Conservation (phyloP, 306 rosid species). For the Cucurbita maxima region DNA sequence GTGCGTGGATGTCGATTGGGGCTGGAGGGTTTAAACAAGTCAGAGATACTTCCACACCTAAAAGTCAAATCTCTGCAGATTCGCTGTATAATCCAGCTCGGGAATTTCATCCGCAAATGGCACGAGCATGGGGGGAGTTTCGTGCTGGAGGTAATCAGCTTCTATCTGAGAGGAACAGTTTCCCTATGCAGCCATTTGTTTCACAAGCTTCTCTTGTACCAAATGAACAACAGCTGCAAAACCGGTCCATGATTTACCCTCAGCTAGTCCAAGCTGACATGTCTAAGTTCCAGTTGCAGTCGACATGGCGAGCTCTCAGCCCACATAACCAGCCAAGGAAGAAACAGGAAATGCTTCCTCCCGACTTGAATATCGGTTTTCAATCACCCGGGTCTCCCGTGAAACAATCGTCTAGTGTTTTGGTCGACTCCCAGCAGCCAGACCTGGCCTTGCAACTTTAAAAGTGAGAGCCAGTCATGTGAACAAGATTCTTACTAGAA, state of each 20-base stretch:
- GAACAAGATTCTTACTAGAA: not conserved
- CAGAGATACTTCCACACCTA: slow-evolving; percentile 45
- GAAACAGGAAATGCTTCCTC: slow-evolving; percentile 79
- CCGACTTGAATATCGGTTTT: slow-evolving; percentile 91
- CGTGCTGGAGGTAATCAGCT: slow-evolving; percentile 40
- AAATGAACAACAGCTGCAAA: slow-evolving; percentile 42
- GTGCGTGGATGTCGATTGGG: slow-evolving; percentile 98
- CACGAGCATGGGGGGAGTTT: slow-evolving; percentile 44
- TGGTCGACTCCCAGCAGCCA: slow-evolving; percentile 94
- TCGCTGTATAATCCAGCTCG: slow-evolving; percentile 58
- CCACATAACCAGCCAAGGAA: slow-evolving; percentile 56
- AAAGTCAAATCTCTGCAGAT: slow-evolving; percentile 55
- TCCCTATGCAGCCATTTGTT: slow-evolving; percentile 51
- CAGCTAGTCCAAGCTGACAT: slow-evolving; percentile 61
- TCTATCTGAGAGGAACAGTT: slow-evolving; percentile 46
- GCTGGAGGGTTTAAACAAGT: slow-evolving; percentile 78
- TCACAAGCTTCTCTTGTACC: slow-evolving; percentile 37
- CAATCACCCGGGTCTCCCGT: slow-evolving; percentile 89
- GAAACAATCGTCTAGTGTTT: slow-evolving; percentile 69
- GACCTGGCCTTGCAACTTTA: slow-evolving; percentile 94
- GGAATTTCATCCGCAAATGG: slow-evolving; percentile 47
- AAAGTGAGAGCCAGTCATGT: not conserved
- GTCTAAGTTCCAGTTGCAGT: slow-evolving; percentile 67
- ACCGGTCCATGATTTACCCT: slow-evolving; percentile 53
- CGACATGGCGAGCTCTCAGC: slow-evolving; percentile 51